phyloP scores from a whole-genome alignment of 1,284 basidiomycete genomes.

The Polyporus tsugae region DNA sequence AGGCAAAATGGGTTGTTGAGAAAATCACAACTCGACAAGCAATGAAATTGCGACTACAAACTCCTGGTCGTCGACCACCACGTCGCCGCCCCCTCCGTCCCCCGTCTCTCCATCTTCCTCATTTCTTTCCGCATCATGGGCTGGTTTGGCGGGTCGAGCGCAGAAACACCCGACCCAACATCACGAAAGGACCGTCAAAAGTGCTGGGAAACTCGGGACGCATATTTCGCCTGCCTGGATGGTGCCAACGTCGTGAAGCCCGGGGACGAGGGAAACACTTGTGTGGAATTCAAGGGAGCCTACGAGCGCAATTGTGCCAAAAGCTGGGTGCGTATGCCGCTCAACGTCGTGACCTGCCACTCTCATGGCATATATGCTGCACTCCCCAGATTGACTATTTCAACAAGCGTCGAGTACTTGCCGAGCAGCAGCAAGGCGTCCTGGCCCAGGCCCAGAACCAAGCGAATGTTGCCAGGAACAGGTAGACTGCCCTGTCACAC shows the following conservation, averaged over 20 bases:
- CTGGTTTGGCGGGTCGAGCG: slow-evolving; percentile 41
- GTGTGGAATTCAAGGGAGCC: slow-evolving; percentile 55
- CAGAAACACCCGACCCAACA: slow-evolving; percentile 51
- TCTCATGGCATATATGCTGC: neutral
- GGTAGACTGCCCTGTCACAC: slow-evolving; percentile 13
- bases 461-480: slow-evolving; percentile 51
- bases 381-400: slow-evolving; percentile 79
- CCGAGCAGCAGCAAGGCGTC: slow-evolving; percentile 74
- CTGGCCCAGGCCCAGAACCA: slow-evolving; percentile 65
- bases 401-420: slow-evolving; percentile 80
- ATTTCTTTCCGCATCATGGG: slow-evolving; percentile 38
- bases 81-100: neutral
- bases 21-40: no score
- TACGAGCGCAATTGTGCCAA: slow-evolving; percentile 79
- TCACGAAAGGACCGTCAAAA: slow-evolving; percentile 66
- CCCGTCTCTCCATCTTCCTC: neutral
- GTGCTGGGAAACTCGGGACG: slow-evolving; percentile 83
- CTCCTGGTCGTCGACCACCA: slow-evolving; percentile 2
- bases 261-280: slow-evolving; percentile 68
- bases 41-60: neutral
- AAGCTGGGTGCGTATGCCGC: slow-evolving; percentile 74
- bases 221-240: slow-evolving; percentile 82
- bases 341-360: neutral
- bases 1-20: neutral
- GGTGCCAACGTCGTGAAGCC: slow-evolving; percentile 67